Base-by-base conservation (phyloP, 1,284 basidiomycete genomes). In the Microbotryum violaceum region DNA sequence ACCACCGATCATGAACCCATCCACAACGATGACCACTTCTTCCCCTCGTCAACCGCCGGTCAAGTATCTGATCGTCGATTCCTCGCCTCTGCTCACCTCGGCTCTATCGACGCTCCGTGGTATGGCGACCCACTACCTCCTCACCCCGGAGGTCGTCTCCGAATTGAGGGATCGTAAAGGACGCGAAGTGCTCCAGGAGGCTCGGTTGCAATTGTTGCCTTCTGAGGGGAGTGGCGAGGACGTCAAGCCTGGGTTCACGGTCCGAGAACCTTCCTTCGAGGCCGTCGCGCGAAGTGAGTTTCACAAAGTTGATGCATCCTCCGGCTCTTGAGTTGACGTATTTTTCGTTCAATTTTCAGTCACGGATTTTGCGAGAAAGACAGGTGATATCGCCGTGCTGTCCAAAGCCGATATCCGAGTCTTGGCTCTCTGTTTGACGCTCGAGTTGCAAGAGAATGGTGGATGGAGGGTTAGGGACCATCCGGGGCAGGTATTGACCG, bases 351-450 rank as follows among this genome's bases (percentile, higher is more conserved):
- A 31, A 31, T 31, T 52, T 69, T 44, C 65, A 70, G 96, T 94
- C 10, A 88, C 89, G 56, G 86, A 88, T 65, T 89, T 87, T 76
- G 90, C 96, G 4, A 93, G 91, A 80, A 90, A 91, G 80, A 97
- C 94, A 0, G 96, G 96, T 76, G 96, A 98, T 77, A 94, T 91
- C 74, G 81, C 89, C 44, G 94, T 94, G 51, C 81, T 99, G 37
- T 97, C 92, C 10, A 82, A 86, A 71, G 83, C 93, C 20, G 96
- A 99, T 84, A 76, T 98, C 61, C 86, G 88, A 67, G 86, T 98
- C 47, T 78, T 98, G 51, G 96, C 96, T 0, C 79, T 70, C 21
- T 68, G 66, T 53, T 59, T 70, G 20, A 83, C 86, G 51, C 78
- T 93, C 60, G 85, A 84, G 77, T 82, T 80, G 58, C 76, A 77